Evolutionary conservation across 1,139 yeast species (phyloP).

Genomic region (Pichia sp.): DNA sequence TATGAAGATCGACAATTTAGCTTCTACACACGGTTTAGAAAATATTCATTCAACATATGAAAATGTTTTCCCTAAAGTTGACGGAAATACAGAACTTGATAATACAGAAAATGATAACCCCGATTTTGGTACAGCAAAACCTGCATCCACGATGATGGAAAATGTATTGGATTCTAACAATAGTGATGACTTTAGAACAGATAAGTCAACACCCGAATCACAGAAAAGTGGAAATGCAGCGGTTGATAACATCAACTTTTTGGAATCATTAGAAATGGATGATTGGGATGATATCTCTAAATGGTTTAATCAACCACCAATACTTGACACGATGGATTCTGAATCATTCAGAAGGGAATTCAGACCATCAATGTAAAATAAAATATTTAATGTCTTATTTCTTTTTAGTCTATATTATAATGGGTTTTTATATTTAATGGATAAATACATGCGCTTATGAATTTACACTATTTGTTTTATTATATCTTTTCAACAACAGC

Average conservation of each 20-base stretch:
- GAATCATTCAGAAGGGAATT: conserved; percentile 1
- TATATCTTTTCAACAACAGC: conserved; percentile 42
- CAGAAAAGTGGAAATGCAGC: neutral
- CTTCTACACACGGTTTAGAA: neutral
- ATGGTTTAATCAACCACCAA: conserved; percentile 12
- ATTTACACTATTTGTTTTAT: neutral
- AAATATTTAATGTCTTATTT: no score
- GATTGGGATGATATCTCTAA: conserved; percentile 13
- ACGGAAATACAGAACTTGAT: neutral
- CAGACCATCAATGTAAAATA: neutral
- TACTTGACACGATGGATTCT: conserved; percentile 2
- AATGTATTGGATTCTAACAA: neutral
- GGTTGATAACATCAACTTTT: neutral
- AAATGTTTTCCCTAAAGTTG: neutral
- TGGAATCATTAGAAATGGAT: conserved; percentile 7
- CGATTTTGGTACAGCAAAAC: neutral
- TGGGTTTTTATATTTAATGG: no score
- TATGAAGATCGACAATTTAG: neutral
- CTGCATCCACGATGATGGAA: neutral
- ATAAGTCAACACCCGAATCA: neutral
- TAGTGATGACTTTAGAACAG: neutral
- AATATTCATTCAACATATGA: neutral
- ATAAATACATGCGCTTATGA: neutral
- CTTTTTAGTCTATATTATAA: no score
- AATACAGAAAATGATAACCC: neutral